These are phyloP conservation scores for Holtermanniella nyarrowii DNA, from an alignment of 768 basidiomycete genomes.

Conservation along the genomic window DNA sequence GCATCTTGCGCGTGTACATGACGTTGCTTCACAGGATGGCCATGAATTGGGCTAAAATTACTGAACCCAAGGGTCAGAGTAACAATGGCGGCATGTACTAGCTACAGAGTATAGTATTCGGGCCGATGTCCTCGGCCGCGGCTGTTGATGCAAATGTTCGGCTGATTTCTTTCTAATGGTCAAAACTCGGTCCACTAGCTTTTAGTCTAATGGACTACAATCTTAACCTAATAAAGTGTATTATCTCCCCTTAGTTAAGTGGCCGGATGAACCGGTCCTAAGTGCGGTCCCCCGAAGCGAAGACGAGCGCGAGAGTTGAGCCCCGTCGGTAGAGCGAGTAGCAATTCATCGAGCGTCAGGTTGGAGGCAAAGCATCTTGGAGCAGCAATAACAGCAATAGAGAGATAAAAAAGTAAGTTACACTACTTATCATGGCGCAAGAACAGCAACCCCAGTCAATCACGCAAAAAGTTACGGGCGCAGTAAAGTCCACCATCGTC, in stretches of 20 bases:
- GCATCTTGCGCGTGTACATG: constrained; percentile 16
- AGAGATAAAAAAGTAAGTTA: too few species aligned
- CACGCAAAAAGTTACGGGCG: not conserved
- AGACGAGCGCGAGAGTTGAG: too few species aligned
- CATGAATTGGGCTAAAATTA: constrained; percentile 31
- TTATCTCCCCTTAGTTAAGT: not conserved
- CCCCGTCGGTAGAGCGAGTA: too few species aligned
- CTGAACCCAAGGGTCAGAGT: constrained; percentile 24
- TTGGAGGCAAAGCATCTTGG: too few species aligned
- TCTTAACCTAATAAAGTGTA: not conserved
- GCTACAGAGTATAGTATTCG: not conserved
- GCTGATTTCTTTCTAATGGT: not conserved
- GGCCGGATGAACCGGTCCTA: not conserved
- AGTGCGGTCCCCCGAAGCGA: not conserved
- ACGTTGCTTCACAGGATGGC: constrained; percentile 24
- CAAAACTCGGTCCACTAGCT: too few species aligned
- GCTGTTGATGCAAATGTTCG: not conserved
- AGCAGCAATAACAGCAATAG: too few species aligned
- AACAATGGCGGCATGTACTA: constrained; percentile 24
- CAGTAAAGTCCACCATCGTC: constrained; percentile 15
- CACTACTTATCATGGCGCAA: not conserved
- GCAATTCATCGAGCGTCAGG: too few species aligned
- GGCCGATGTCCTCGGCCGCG: not conserved
- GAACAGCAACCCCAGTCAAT: not conserved
- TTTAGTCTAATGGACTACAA: not conserved